Conservation (phyloP, 2,329 filamentous ascomycete species). For the Dothistroma pini region DNA sequence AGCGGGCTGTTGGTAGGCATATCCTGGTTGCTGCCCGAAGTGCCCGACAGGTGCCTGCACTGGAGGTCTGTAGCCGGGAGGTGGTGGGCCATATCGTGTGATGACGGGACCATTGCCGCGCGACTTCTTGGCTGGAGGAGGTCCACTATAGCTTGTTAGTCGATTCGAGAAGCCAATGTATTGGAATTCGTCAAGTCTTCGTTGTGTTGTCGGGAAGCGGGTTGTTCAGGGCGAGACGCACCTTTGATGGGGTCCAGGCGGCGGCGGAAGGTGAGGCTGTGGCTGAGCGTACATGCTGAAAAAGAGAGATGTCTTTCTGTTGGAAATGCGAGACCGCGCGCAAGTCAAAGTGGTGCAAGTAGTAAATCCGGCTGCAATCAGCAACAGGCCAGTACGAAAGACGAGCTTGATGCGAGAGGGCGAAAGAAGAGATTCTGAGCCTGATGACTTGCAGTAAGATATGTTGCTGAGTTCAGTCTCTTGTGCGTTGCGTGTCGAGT, state of each 20-base stretch:
- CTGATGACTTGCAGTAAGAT: constrained; percentile 16
- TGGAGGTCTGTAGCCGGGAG: constrained; percentile 43
- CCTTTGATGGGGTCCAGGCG: constrained; percentile 12
- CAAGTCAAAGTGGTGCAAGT: constrained; percentile 3
- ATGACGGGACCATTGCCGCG: constrained; percentile 47
- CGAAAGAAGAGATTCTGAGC: constrained; percentile 9
- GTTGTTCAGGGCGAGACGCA: constrained; percentile 1
- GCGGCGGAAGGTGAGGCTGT: constrained; percentile 6
- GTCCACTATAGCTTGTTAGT: constrained; percentile 15
- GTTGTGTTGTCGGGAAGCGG: neutral
- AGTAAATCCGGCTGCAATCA: constrained; percentile 3
- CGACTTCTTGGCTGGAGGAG: constrained; percentile 39
- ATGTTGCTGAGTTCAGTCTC: constrained; percentile 11
- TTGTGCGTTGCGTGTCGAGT: constrained; percentile 4
- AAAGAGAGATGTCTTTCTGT: constrained; percentile 8
- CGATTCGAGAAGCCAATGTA: neutral
- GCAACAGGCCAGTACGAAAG: constrained; percentile 4
- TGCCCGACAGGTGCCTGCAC: constrained; percentile 9
- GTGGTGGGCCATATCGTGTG: constrained; percentile 46
- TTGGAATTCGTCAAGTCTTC: neutral
- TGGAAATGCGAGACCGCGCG: constrained; percentile 4
- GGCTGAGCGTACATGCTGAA: constrained; percentile 11
- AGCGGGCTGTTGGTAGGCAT: constrained; percentile 15
- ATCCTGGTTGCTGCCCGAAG: constrained; percentile 17
- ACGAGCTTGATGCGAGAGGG: constrained; percentile 8